Conservation (phyloP, 371 early-diverging fungal genomes). For the Lichtheimia hyalospora region DNA sequence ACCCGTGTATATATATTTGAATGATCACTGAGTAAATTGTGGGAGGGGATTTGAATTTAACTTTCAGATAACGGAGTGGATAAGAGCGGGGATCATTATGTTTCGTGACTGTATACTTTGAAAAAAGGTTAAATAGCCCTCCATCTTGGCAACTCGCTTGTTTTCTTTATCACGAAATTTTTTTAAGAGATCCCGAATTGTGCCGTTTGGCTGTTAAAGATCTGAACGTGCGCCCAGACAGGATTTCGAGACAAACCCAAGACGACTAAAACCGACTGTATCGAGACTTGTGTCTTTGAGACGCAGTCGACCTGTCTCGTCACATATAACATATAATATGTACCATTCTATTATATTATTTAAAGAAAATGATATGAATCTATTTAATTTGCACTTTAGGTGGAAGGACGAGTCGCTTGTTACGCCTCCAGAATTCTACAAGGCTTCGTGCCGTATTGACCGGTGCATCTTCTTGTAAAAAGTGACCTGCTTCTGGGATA, state of each 20-base stretch:
- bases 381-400: slow-evolving; percentile 30
- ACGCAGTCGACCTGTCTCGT: not conserved
- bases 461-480: slow-evolving; percentile 90
- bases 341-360: too few relatives aligned
- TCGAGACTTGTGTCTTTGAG: slow-evolving; percentile 3
- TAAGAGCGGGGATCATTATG: too few relatives aligned
- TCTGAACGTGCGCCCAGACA: slow-evolving; percentile 2
- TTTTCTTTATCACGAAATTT: not conserved
- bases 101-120: too few relatives aligned
- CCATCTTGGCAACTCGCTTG: too few relatives aligned
- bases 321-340: not conserved
- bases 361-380: not conserved
- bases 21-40: too few relatives aligned
- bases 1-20: too few relatives aligned
- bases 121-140: too few relatives aligned
- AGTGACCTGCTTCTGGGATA: slow-evolving; percentile 84
- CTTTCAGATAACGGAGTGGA: too few relatives aligned
- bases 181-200: slow-evolving; percentile 1
- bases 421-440: slow-evolving; percentile 81
- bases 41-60: too few relatives aligned
- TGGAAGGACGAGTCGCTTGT: slow-evolving; percentile 71
- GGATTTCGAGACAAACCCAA: not conserved
- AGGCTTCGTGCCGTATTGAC: slow-evolving; percentile 67
- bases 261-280: not conserved
- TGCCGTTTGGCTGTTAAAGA: not conserved